Base-by-base conservation (phyloP, 164 flowering plant species). In the Tetracentron sinense region DNA sequence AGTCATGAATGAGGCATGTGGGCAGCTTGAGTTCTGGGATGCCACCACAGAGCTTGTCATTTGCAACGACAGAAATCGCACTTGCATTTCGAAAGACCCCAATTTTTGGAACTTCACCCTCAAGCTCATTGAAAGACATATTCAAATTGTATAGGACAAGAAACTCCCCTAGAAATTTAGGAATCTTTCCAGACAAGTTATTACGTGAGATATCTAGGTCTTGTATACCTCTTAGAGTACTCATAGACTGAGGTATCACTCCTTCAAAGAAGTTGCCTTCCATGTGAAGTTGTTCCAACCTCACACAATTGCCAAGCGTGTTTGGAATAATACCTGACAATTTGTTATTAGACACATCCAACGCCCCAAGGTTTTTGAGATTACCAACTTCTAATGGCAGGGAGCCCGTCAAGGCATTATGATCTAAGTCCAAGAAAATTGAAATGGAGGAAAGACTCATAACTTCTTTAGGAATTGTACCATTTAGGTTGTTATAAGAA, bases 21-120 rank as follows among this genome's bases (percentile, higher is more conserved):
- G 42, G 60, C n/a, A 64, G 26, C 4, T 55, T 0, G 11, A 64
- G 25, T 46, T 64, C 42, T 11, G 29, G 35, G 19, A 52, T 23
- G 4, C 65, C 65, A 19, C 56, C 65, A 31, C 65, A 62, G 0
- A 62, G 47, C 47, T 35, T 44, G 7, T 22, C 38, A n/a, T 64
- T 64, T 11, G 53, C 68, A 22, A 7, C 27, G 2, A 64, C 12
- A 1, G 54, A 64, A 4, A 55, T 17, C 28, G 52, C 68, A 64
- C 53, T 64, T 44, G 23, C 17, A 30, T 64, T 64, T 11, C 8
- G 16, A 20, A 64, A 64, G 16, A 64, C 26, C 6, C 68, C 68
- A 3, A 55, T 44, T 5, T 17, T 46, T 1, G 60, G 68, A 22
- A 64, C 53, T 25, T 55, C 46, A 29, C 65, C 65, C 44, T 50